Evolutionary conservation across 352 stramenopile species (phyloP).

Genomic region (Hyphochytrium catenoides): DNA sequence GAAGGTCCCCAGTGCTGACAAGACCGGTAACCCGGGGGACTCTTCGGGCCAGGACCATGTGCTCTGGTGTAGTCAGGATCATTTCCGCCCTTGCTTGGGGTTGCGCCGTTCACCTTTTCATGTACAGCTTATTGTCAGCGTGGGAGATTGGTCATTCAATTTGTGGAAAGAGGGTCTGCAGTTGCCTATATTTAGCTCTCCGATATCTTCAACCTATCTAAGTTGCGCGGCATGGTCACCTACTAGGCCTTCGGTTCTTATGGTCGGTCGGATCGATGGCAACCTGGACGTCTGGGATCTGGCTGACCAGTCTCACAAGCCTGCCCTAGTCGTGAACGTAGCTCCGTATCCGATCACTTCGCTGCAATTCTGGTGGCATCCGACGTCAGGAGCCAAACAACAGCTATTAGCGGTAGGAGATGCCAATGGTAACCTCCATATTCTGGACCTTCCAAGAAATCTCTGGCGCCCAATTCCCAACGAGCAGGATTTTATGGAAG

Average conservation of each 20-base stretch:
- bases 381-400: conserved; percentile 24
- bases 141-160: conserved; percentile 69
- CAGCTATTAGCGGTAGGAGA: conserved; percentile 72
- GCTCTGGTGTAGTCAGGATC: conserved; percentile 62
- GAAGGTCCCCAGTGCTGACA: no score
- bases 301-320: conserved; percentile 63
- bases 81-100: conserved; percentile 47
- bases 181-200: conserved; percentile 58
- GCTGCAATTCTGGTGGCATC: conserved; percentile 35
- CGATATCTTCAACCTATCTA: conserved; percentile 39
- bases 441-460: conserved; percentile 68
- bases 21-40: no score
- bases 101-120: conserved; percentile 72
- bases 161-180: conserved; percentile 51
- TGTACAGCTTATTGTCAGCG: conserved; percentile 51
- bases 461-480: conserved; percentile 47
- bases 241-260: conserved; percentile 55
- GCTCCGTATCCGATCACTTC: conserved; percentile 62
- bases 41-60: conserved; percentile 52
- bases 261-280: conserved; percentile 62
- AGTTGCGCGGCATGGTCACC: conserved; percentile 66
- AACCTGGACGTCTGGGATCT: conserved; percentile 81
- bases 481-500: conserved; percentile 48
- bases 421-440: conserved; percentile 70
- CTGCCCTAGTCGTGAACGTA: conserved; percentile 43